A percentile compares a stretch with the other conserved stretches of the same genome.
phyloP scores from a whole-genome alignment of 2,329 filamentous ascomycete genomes.

The Alternaria rosae region DNA sequence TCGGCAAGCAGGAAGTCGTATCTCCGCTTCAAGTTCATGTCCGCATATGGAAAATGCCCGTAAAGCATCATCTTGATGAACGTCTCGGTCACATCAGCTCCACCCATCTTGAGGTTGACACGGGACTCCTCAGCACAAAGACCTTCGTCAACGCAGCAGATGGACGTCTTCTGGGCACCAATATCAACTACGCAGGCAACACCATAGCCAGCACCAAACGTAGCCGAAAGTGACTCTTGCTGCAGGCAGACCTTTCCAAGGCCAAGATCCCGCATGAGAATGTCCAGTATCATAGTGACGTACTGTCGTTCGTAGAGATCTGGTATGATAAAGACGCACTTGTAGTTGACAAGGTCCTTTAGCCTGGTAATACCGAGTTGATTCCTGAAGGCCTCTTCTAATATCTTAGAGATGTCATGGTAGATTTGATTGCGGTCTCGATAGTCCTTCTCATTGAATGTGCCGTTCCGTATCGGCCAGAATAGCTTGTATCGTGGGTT shows the following conservation, averaged over 20 bases:
- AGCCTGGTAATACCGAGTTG: conserved; percentile 81
- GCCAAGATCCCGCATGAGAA: conserved; percentile 87
- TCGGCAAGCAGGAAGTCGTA: conserved; percentile 95
- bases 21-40: conserved; percentile 87
- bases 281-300: conserved; percentile 82
- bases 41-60: conserved; percentile 93
- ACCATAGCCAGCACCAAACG: conserved; percentile 93
- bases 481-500: conserved; percentile 88
- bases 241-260: conserved; percentile 92
- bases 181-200: conserved; percentile 95
- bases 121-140: conserved; percentile 94
- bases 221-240: conserved; percentile 93
- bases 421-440: conserved; percentile 78
- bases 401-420: conserved; percentile 84
- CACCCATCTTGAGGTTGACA: conserved; percentile 93
- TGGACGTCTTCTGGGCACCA: conserved; percentile 95
- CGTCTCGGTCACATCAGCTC: conserved; percentile 88
- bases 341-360: conserved; percentile 87
- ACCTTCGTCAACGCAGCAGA: conserved; percentile 96
- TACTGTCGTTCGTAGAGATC: conserved; percentile 96
- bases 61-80: conserved; percentile 98
- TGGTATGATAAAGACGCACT: conserved; percentile 95
- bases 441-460: conserved; percentile 92
- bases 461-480: conserved; percentile 88
- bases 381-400: conserved; percentile 85